Percentiles rank a stretch among this genome's conserved stretches.
Conservation (phyloP, 2,329 filamentous ascomycete genomes). For the Coniochaeta sp. region DNA sequence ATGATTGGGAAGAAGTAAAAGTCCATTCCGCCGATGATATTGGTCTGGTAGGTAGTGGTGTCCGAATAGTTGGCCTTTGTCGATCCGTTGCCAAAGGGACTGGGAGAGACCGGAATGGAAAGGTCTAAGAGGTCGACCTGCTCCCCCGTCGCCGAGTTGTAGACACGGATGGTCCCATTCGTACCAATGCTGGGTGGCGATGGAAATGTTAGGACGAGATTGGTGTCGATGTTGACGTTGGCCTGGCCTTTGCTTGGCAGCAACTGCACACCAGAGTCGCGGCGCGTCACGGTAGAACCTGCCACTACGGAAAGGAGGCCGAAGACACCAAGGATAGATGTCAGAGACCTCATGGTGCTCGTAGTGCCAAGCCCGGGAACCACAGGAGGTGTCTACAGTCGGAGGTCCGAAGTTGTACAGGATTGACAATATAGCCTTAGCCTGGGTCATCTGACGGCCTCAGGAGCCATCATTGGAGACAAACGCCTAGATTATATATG, state of each 20-base stretch:
- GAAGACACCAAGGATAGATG: not conserved
- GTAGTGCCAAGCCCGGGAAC: not conserved
- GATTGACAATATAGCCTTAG: not conserved
- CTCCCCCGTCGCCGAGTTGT: not conserved
- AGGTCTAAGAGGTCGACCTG: slow-evolving; percentile 3
- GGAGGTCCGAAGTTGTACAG: not conserved
- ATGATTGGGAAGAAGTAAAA: slow-evolving; percentile 8
- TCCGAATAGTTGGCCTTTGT: slow-evolving; percentile 5
- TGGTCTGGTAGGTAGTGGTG: slow-evolving; percentile 5
- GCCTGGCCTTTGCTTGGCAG: not conserved
- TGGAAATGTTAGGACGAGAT: slow-evolving; percentile 5
- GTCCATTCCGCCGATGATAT: slow-evolving; percentile 8
- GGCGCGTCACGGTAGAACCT: not conserved
- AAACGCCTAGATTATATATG: not conserved
- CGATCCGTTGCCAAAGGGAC: slow-evolving; percentile 6
- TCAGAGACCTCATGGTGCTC: not conserved
- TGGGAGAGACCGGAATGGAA: slow-evolving; percentile 5
- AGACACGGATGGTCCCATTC: slow-evolving; percentile 3
- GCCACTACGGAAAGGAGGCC: not conserved
- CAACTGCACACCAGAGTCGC: not conserved
- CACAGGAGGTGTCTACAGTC: not conserved
- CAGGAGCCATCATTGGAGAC: not conserved
- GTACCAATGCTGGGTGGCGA: slow-evolving; percentile 1
- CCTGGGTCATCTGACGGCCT: too few species aligned
- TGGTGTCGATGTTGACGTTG: slow-evolving; percentile 5